A percentile compares a stretch with the other conserved stretches of the same genome.
phyloP scores from a whole-genome alignment of 2,329 filamentous ascomycete species.

The Decorospora gaudefroyi region DNA sequence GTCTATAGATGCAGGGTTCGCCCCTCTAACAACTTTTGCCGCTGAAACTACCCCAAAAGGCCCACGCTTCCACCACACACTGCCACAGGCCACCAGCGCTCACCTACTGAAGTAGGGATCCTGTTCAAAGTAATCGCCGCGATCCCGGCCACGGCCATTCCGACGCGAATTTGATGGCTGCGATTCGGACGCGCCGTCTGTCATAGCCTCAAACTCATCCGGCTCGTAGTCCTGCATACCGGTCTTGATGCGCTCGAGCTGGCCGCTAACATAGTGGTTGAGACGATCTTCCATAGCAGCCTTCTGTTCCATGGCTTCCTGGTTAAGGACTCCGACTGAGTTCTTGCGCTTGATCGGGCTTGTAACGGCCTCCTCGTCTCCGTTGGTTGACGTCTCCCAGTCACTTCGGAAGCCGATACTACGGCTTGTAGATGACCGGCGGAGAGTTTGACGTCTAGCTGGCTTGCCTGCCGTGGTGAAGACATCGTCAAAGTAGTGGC shows the following conservation, averaged over 20 bases:
- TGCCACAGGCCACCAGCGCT: conserved; percentile 2
- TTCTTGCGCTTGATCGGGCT: conserved; percentile 47
- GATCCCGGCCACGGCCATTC: conserved; percentile 24
- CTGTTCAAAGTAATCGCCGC: conserved; percentile 38
- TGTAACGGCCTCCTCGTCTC: conserved; percentile 41
- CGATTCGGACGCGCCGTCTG: conserved; percentile 50
- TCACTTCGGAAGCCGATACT: conserved; percentile 85
- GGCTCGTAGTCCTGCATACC: conserved; percentile 59
- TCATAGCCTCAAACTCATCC: conserved; percentile 66
- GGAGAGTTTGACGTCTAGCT: conserved; percentile 60
- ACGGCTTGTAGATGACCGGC: conserved; percentile 78
- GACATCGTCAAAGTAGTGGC: conserved; percentile 94
- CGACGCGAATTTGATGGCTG: conserved; percentile 29
- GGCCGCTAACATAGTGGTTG: conserved; percentile 78
- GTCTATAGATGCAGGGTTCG: conserved; percentile 24
- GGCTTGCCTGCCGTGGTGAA: conserved; percentile 61
- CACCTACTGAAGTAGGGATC: conserved; percentile 35
- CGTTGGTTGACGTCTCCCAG: conserved; percentile 56
- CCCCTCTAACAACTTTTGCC: conserved; percentile 11
- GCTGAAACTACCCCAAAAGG: conserved; percentile 6
- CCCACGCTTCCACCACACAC: neutral
- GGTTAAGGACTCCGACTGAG: conserved; percentile 58
- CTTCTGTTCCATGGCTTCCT: conserved; percentile 53
- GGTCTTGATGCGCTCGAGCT: conserved; percentile 73
- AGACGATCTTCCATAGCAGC: conserved; percentile 63